Base-by-base conservation (phyloP, 768 basidiomycete species). In the Hygrophorus pudorinus region DNA sequence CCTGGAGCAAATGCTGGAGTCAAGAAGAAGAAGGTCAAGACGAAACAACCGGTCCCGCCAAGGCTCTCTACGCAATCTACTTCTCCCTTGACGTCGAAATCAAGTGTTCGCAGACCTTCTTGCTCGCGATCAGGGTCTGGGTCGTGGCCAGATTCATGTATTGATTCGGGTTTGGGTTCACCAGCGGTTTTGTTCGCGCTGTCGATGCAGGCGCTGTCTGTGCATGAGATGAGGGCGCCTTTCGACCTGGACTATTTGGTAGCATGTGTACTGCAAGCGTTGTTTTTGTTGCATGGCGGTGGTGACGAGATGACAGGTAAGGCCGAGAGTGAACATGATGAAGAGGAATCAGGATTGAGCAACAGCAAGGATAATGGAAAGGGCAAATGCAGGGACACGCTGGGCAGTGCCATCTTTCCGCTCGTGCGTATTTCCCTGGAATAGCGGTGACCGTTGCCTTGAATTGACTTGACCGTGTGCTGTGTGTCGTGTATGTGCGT, bases 191-290 rank as follows among this genome's bases (percentile, higher is more conserved):
- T 48, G 13, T 44, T 37, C 34, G 44, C 46, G 2, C 20, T 51
- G 14, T 45, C 50, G 5, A 30, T 32, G 35, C 50, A 46, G 41
- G 50, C 47, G 20, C 27, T 48, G 9, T 38, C 41, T 11, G 43
- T 51, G 5, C 33, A 47, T 35, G 46, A 41, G 18, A 24, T 28
- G 11, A 31, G 39, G 16, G 38, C 38, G 37, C 43, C 64, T 24
- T 72, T 73, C 46, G 76, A 76, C 51, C 53, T 78, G 38, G 78
- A 85, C 59, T 74, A 70, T 49, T 60, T 85, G 16, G 59, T 73
- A 34, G 68, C 81, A n/a, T 72, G 72, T 58, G 59, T 81, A 21
- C 61, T 82, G 42, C 76, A 79, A 43, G 62, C 80, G 21, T 57
- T 53, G 31, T 68, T 61, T 50, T 71, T 60, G 76, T 57, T 73